Percentiles rank a stretch among this genome's conserved stretches.
These are phyloP conservation scores for Phlebiopsis gigantea DNA, from an alignment of 768 basidiomycete genomes.

Conservation along the genomic window DNA sequence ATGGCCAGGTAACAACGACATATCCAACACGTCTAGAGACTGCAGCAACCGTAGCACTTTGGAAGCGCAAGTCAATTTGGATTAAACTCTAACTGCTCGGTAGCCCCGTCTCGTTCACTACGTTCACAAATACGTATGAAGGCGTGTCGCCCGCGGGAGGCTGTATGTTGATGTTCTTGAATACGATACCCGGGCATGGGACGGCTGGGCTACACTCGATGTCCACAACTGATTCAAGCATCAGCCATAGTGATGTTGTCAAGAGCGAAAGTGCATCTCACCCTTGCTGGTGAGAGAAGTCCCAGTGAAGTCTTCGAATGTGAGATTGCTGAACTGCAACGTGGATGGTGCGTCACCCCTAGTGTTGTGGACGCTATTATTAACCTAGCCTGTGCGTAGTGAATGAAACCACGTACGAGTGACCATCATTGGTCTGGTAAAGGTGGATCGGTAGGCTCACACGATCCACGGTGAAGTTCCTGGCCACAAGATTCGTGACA, in stretches of 20 bases:
- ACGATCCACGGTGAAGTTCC: conserved; percentile 40
- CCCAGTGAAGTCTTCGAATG: conserved; percentile 43
- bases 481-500: conserved; percentile 38
- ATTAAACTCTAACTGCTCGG: conserved; percentile 15
- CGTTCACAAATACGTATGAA: conserved; percentile 43
- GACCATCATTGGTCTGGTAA: conserved; percentile 46
- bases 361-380: neutral
- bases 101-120: conserved; percentile 28
- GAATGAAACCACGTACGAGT: conserved; percentile 28
- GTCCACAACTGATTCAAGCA: conserved; percentile 36
- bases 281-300: conserved; percentile 28
- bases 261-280: conserved; percentile 5
- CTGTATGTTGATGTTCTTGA: conserved; percentile 30
- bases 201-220: conserved; percentile 45
- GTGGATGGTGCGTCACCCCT: conserved; percentile 45
- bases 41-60: no score
- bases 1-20: no score
- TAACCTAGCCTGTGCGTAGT: neutral
- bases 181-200: conserved; percentile 40
- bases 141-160: conserved; percentile 33
- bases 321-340: conserved; percentile 41
- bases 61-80: neutral
- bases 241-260: neutral
- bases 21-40: no score
- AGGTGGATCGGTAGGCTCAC: conserved; percentile 43